Evolutionary conservation across 768 basidiomycete genomes (phyloP), one percentile per base, ranked within the genome.

Genomic region (Holtermanniella nyarrowii): DNA sequence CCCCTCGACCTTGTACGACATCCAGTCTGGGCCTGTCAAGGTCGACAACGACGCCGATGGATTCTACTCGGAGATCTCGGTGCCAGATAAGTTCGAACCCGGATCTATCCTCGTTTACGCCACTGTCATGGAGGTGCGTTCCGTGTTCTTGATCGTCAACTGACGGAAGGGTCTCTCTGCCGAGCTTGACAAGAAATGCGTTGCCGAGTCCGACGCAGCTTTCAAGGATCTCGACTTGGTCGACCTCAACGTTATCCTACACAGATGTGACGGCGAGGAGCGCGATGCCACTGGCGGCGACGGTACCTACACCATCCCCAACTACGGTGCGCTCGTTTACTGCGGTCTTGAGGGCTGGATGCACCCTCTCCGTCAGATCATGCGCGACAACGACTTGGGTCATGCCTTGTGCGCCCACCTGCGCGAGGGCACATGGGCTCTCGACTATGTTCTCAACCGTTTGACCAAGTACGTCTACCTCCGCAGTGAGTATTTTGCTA

Each of bases 291-390:
- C 88, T 1, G 75, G 72, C 2, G 87, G 87, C 1, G 78, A 82
- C 65, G 91, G 95, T 2, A 79, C 75, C 1, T 97, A 97, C 70
- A 78, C 83, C 44, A 74, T 99, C 26, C 86, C 91, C 3, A 80
- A 77, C 21, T 63, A 80, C 21, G 88, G 85, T 0, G 78, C 79
- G 53, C 74, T 90, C 69, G 81, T 80, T 11, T 99, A 96, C 71
- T 96, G 91, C 62, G 95, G 95, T 16, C 70, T 97, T 46, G 88
- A 97, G 64, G 95, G 95, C 1, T 99, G 91, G 89, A 96, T 99
- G 89, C 80, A 83, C 59, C 82, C 82, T 0, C 74, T 97, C 49
- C 78, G 81, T 37, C 80, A 81, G 59, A 81, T 97, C 68, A 90
- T 90, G 81, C 77, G 77, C 58, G 79, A 82, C 63, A 97, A 97